Percentiles rank a stretch among this genome's conserved stretches.
Conservation (phyloP, 176 grass and related monocot species). For the Areca catechu region DNA sequence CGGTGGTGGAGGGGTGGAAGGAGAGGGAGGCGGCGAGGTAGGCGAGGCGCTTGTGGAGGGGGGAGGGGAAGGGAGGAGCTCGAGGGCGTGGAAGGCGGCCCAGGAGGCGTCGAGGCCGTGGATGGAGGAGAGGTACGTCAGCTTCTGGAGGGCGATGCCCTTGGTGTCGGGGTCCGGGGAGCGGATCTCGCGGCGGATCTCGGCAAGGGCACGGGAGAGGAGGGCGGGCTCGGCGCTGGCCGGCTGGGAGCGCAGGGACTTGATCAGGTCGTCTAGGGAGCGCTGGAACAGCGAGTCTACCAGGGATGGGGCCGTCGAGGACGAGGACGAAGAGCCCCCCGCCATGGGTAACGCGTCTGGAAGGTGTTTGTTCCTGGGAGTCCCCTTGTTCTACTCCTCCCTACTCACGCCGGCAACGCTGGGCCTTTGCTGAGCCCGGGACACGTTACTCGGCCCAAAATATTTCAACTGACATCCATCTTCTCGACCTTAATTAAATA, state of each 20-base stretch:
- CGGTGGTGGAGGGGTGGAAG: conserved; percentile 70
- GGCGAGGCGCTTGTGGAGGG: conserved; percentile 52
- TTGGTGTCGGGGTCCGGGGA: conserved; percentile 54
- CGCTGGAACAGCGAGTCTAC: conserved; percentile 84
- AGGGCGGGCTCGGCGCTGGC: conserved; percentile 33
- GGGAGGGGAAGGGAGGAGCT: conserved; percentile 70
- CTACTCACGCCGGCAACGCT: too few species aligned
- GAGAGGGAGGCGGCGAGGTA: conserved; percentile 80
- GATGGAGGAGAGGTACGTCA: conserved; percentile 78
- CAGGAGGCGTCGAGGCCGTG: conserved; percentile 45
- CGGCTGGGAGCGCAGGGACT: conserved; percentile 49
- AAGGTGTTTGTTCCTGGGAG: too few species aligned
- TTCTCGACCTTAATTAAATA: too few species aligned
- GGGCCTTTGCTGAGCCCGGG: too few species aligned
- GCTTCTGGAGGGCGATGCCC: conserved; percentile 63
- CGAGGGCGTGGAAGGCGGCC: conserved; percentile 73
- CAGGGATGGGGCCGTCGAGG: conserved; percentile 26
- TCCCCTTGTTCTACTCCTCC: too few species aligned
- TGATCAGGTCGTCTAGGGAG: conserved; percentile 78
- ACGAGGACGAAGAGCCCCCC: background rate
- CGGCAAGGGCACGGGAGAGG: conserved; percentile 52
- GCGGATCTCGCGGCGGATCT: conserved; percentile 94
- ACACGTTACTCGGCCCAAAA: too few species aligned
- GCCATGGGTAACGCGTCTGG: too few species aligned
- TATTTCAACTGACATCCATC: too few species aligned